Base-by-base conservation (phyloP, 164 flowering plant genomes). In the Magnolia changhungtana region DNA sequence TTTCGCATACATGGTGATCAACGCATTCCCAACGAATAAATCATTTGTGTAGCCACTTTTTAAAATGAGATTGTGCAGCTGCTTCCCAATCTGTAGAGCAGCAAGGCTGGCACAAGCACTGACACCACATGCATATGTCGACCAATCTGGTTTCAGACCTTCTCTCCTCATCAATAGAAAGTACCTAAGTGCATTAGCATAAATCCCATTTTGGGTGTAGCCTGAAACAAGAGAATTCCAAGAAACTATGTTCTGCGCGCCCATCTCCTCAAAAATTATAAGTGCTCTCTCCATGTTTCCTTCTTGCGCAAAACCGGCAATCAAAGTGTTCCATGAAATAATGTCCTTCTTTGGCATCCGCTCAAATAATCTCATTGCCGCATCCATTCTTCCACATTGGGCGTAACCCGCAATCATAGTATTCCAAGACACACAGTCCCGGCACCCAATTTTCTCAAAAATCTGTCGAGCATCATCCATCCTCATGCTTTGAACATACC, bases 231-330 rank as follows among this genome's bases (percentile, higher is more conserved):
- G 72, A 55, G 80, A 73, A 61, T 73, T 78, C 72, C 80, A 73
- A 37, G 76, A 73, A 31, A 69, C 80, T 20, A 81, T 18, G 79
- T 92, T 93, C n/a, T 90, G 91, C 8, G 87, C 79, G 58, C 92
- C 91, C 79, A 77, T 77, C 75, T 65, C 64, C 3, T 72, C 49
- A 29, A 72, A 77, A 51, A 77, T 10, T 27, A 2, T 29, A 10
- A 64, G 75, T 51, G 79, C 75, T 65, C 51, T 65, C 50, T 72
- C 27, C 79, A 77, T 72, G 23, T 77, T 31, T 29, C 75, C 71
- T 63, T 50, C 29, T 68, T 72, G 78, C 24, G 50, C 68, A 76
- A 69, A 76, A 69, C 74, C 74, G 0, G 74, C 69, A 59, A 76
- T 70, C 61, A 63, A 7, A 49, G 73, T 70, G 45, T 76, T 76